A percentile compares a stretch with the other conserved stretches of the same genome.
These are phyloP conservation scores for Pogostemon cablin DNA, from an alignment of 257 asterid genomes.

Conservation along the genomic window DNA sequence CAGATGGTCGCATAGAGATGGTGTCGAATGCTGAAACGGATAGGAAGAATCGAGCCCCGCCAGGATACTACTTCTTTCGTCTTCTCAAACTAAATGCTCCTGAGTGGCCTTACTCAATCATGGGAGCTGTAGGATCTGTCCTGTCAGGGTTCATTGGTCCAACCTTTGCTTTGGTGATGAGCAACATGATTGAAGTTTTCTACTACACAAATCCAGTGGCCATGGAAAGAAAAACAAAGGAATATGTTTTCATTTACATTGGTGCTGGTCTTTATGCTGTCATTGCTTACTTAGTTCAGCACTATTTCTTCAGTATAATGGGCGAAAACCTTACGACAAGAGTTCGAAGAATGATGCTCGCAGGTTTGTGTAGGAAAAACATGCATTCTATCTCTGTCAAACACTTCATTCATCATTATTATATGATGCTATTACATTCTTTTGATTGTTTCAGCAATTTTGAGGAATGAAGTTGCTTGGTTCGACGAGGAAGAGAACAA, in stretches of 20 bases:
- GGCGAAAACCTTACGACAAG: constrained; percentile 93
- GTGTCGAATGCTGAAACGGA: constrained; percentile 87
- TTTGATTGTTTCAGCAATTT: constrained; percentile 56
- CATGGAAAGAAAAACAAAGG: constrained; percentile 88
- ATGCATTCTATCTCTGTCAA: too few relatives aligned
- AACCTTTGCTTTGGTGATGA: constrained; percentile 86
- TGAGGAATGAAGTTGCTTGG: constrained; percentile 97
- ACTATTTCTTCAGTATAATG: constrained; percentile 93
- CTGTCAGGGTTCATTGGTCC: constrained; percentile 94
- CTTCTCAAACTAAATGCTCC: constrained; percentile 87
- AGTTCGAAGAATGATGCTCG: constrained; percentile 94
- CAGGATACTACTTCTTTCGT: constrained; percentile 77
- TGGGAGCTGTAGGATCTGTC: constrained; percentile 87
- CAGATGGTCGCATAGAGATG: constrained; percentile 96
- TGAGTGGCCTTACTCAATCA: constrained; percentile 90
- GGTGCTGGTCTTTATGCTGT: constrained; percentile 94
- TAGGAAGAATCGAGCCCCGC: constrained; percentile 75
- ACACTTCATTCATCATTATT: background rate
- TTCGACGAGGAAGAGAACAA: constrained; percentile 95
- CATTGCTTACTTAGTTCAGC: constrained; percentile 78
- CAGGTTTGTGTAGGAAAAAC: constrained; percentile 48
- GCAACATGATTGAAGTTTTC: constrained; percentile 92
- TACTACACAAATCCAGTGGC: constrained; percentile 64
- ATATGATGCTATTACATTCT: background rate
- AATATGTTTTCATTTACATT: constrained; percentile 73